Percentiles rank a stretch among this genome's conserved stretches.
Evolutionary conservation across 176 grass and related monocot genomes (phyloP).

Genomic region (Musa acuminata): DNA sequence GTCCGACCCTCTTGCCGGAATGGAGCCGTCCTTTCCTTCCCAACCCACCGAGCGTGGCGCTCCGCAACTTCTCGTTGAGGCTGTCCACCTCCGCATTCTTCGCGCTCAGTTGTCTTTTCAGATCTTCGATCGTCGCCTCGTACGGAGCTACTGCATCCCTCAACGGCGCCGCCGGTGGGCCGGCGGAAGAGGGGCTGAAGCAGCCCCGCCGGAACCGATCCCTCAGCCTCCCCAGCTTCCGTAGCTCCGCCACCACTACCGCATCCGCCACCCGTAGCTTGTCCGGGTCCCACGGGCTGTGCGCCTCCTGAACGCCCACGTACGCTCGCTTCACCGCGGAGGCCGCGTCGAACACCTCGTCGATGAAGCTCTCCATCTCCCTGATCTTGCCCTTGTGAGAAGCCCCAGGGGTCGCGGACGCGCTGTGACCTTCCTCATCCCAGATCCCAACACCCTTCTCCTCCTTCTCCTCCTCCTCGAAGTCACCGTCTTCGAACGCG

Average conservation of each 20-base stretch:
- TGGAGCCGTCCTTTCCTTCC: slow-evolving; percentile 33
- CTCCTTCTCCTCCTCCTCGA: slow-evolving; percentile 25
- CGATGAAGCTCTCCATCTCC: slow-evolving; percentile 49
- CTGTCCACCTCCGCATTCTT: slow-evolving; percentile 76
- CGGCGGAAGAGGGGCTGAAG: slow-evolving; percentile 4
- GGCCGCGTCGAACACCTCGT: slow-evolving; percentile 76
- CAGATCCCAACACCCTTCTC: slow-evolving; percentile 57
- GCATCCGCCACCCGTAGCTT: slow-evolving; percentile 65
- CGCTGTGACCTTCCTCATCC: slow-evolving; percentile 34
- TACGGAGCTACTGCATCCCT: slow-evolving; percentile 82
- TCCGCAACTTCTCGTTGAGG: slow-evolving; percentile 51
- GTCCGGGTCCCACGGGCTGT: slow-evolving; percentile 88
- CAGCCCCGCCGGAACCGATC: slow-evolving; percentile 62
- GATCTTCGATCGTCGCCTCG: slow-evolving; percentile 80
- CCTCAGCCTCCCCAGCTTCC: slow-evolving; percentile 60
- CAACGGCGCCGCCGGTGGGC: slow-evolving; percentile 16
- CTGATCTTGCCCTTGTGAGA: slow-evolving; percentile 21
- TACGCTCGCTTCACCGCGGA: slow-evolving; percentile 70
- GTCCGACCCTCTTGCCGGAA: slow-evolving; percentile 27
- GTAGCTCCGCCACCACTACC: slow-evolving; percentile 73
- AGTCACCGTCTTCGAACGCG: slow-evolving; percentile 22
- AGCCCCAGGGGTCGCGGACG: slow-evolving; percentile 13
- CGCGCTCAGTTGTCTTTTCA: slow-evolving; percentile 55
- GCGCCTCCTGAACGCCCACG: slow-evolving; percentile 61
- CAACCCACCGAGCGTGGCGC: slow-evolving; percentile 17